These are phyloP conservation scores for Silene latifolia DNA, from an alignment of 148 eudicot species.

Conservation along the genomic window DNA sequence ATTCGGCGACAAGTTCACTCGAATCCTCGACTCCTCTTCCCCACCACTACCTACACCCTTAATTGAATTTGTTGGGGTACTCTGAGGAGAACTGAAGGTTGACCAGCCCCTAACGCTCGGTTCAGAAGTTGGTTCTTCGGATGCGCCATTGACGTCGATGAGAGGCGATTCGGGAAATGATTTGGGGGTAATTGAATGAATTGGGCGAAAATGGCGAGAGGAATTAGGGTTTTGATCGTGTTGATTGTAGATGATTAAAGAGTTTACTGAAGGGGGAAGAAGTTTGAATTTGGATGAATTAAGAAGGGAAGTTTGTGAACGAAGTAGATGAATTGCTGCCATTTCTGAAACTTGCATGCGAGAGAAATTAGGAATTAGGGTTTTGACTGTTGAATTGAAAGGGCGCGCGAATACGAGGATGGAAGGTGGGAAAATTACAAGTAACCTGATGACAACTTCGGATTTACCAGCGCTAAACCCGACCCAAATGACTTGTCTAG, in stretches of 20 bases:
- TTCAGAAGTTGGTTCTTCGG: slow-evolving; percentile 1
- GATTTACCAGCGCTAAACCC: too few species aligned
- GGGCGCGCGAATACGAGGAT: not conserved
- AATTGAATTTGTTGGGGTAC: not conserved
- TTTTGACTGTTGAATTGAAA: not conserved
- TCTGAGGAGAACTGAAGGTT: slow-evolving; percentile 24
- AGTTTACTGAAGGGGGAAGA: slow-evolving; percentile 5
- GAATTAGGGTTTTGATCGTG: slow-evolving; percentile 23
- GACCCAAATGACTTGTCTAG: too few species aligned
- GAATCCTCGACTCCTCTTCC: too few species aligned
- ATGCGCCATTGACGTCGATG: not conserved
- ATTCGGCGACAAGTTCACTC: too few species aligned
- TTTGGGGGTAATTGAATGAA: slow-evolving; percentile 20
- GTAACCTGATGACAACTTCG: too few species aligned
- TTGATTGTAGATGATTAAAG: not conserved
- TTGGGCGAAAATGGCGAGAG: slow-evolving; percentile 31
- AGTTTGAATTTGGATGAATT: not conserved
- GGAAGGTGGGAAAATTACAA: too few species aligned
- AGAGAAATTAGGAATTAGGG: not conserved
- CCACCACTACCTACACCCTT: slow-evolving; percentile 16
- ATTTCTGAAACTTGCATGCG: slow-evolving; percentile 42
- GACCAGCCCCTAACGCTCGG: slow-evolving; percentile 30
- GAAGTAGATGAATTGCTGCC: slow-evolving; percentile 41
- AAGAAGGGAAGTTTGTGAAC: slow-evolving; percentile 28
- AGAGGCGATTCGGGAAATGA: slow-evolving; percentile 24